Percentiles rank a stretch among this genome's conserved stretches.
phyloP scores from a whole-genome alignment of 768 basidiomycete genomes.

The Xerocomellus chrysenteron region DNA sequence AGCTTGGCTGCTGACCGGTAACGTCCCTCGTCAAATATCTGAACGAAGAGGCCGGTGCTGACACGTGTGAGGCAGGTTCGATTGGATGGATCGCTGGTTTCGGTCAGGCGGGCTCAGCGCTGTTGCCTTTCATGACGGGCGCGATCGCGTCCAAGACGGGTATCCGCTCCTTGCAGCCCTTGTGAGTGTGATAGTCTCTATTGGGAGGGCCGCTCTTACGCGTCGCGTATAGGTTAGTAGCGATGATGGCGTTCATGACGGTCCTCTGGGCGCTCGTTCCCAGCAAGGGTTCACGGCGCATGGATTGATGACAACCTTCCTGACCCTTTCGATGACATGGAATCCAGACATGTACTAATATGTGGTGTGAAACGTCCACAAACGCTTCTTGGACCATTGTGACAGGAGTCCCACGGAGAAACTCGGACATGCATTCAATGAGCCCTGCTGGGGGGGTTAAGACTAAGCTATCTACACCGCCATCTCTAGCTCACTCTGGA shows the following conservation, averaged over 20 bases:
- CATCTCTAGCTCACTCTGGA: no score
- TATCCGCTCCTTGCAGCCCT: constrained; percentile 40
- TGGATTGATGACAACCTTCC: no score
- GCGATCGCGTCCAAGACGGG: constrained; percentile 62
- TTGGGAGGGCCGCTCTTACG: neutral
- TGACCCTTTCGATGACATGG: no score
- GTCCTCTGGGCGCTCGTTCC: constrained; percentile 27
- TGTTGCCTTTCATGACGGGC: constrained; percentile 73
- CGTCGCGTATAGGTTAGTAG: constrained; percentile 22
- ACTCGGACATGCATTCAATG: no score
- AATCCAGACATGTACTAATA: neutral
- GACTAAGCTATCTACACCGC: no score
- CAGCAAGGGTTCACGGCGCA: constrained; percentile 20
- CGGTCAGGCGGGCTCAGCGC: constrained; percentile 70
- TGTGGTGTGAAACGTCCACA: no score
- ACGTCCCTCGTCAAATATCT: neutral
- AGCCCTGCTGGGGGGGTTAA: no score
- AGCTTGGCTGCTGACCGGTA: constrained; percentile 56
- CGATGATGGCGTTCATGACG: constrained; percentile 44
- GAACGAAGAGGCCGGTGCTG: neutral
- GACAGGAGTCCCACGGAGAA: no score
- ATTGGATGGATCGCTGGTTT: constrained; percentile 70
- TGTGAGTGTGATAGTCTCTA: constrained; percentile 19
- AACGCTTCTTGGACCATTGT: no score
- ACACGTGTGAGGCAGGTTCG: constrained; percentile 35